Evolutionary conservation across 2,329 filamentous ascomycete genomes (phyloP).

Genomic region (Botrytis sinoallii): DNA sequence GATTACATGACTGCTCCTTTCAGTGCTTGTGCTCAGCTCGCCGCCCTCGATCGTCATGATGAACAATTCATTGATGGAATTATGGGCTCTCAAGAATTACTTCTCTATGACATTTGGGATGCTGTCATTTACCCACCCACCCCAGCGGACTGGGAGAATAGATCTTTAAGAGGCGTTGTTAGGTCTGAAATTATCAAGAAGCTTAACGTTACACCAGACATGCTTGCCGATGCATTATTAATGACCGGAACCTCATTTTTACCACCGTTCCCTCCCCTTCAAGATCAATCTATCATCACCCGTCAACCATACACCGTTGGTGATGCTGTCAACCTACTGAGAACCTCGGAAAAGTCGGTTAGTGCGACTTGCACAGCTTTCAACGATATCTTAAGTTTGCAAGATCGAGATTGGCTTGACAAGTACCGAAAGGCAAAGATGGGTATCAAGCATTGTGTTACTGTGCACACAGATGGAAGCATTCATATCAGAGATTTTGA

Average conservation of each 20-base stretch:
- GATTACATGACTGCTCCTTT: constrained; percentile 83
- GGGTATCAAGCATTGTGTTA: constrained; percentile 82
- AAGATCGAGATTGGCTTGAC: constrained; percentile 74
- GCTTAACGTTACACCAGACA: constrained; percentile 62
- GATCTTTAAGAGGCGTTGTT: constrained; percentile 58
- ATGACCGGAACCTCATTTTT: constrained; percentile 81
- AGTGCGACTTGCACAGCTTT: constrained; percentile 72
- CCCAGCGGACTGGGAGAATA: constrained; percentile 62
- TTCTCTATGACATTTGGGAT: constrained; percentile 81
- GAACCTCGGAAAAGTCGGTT: constrained; percentile 66
- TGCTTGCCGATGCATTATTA: constrained; percentile 80
- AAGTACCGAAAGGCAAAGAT: constrained; percentile 84
- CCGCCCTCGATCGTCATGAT: constrained; percentile 69
- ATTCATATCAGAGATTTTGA: constrained; percentile 72
- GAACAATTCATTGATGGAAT: constrained; percentile 70
- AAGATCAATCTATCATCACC: constrained; percentile 53
- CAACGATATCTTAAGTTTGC: constrained; percentile 71
- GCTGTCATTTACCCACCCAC: constrained; percentile 66
- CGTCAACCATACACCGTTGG: constrained; percentile 57
- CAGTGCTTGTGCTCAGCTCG: constrained; percentile 82
- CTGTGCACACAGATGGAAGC: constrained; percentile 62
- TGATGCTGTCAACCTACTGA: constrained; percentile 76
- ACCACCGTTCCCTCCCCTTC: constrained; percentile 73
- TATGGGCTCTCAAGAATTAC: constrained; percentile 79
- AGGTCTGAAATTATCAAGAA: constrained; percentile 69